Evolutionary conservation across 2,329 filamentous ascomycete species (phyloP), one percentile per base, ranked within the genome.

Genomic region (Grosmannia serpens): DNA sequence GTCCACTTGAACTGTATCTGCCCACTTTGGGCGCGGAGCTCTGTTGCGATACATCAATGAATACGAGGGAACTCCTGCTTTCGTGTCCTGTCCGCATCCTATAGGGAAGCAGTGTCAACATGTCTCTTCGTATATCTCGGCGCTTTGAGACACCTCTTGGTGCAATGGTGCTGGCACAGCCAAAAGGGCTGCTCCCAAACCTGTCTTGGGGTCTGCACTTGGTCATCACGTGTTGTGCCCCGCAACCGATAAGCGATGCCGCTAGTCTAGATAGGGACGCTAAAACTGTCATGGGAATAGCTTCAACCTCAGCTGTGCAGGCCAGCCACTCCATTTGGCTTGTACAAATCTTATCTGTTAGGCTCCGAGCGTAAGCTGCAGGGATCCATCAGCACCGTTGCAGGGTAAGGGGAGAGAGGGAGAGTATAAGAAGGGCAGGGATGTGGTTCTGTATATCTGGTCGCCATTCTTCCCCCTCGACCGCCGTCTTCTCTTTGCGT

Each of bases 251-350:
- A 57, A 57, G 56, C 33, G 38, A 56, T 53, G 27, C 3, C 20
- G 33, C 59, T 57, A 58, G 20, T 15, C 59, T 53, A 24, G 54
- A 53, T 31, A 31, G 11, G 56, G 49, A 29, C 53, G n/a, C 49
- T 54, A 56, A 53, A 58, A 22, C 38, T 54, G 22, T 27, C 52
- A 26, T n/a, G 17, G 35, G 33, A 27, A 54, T 54, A 41, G 52
- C 33, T 38, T 54, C 52, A 27, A 11, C 22, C n/a, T 41, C 50
- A 35, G 51, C 31, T 38, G 11, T 35, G 31, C 31, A 38, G n/a
- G n/a, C 51, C n/a, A 11, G 10, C 27, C 51, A 35, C 17, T 29
- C 17, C 27, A 52, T 17, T 27, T 33, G 51, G 31, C 13, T 27
- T 15, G 35, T 38, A 38, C 35, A 38, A 38, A 47, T n/a, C 29